Percentiles rank a stretch among this genome's conserved stretches.
Evolutionary conservation across 148 eudicot genomes (phyloP).

Genomic region (Heliosperma pusillum): DNA sequence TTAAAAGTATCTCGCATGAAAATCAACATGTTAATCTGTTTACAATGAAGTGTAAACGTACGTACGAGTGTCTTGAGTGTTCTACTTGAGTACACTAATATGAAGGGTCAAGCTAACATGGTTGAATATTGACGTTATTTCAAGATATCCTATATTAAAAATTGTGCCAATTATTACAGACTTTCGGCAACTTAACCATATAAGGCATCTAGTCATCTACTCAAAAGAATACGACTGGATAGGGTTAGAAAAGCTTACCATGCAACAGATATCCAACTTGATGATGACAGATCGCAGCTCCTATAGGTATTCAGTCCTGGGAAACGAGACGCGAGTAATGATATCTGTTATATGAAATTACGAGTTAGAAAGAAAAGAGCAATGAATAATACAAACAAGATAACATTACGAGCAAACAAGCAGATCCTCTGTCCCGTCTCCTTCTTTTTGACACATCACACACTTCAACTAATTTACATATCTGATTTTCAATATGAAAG

Average conservation of each 20-base stretch:
- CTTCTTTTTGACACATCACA: not conserved
- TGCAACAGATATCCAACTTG: constrained; percentile 97
- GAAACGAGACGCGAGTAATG: constrained; percentile 52
- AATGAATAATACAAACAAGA: not conserved
- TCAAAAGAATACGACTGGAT: not conserved
- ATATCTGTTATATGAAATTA: constrained; percentile 46
- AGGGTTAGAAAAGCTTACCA: constrained; percentile 47
- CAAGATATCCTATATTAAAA: no score
- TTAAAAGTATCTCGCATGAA: no score
- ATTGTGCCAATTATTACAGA: no score
- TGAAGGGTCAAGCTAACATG: no score
- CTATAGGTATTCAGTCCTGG: constrained; percentile 60
- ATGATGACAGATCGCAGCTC: constrained; percentile 77
- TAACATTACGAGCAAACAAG: not conserved
- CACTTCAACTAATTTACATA: not conserved
- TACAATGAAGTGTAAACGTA: no score
- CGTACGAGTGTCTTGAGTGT: no score
- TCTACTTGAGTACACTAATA: no score
- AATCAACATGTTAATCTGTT: no score
- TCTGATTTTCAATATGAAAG: not conserved
- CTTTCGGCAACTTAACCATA: no score
- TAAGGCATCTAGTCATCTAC: no score
- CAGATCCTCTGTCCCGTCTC: not conserved
- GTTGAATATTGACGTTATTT: no score
- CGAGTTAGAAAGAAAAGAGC: not conserved